Conservation (phyloP, 2,329 filamentous ascomycete genomes). For the Xylariaceae sp. region DNA sequence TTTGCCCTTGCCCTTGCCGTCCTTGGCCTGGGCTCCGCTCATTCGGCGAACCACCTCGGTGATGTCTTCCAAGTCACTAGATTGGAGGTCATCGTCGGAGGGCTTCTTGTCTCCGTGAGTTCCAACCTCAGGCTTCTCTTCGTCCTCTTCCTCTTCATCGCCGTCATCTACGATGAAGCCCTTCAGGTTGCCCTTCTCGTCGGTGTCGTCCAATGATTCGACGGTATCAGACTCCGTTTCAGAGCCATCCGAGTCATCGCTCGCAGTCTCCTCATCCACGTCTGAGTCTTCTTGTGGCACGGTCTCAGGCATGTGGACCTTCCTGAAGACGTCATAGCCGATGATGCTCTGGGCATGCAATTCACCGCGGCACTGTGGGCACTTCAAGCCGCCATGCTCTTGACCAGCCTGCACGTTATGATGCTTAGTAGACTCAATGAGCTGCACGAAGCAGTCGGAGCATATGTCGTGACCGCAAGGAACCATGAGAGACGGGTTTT, state of each 20-base stretch:
- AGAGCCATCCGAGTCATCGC: conserved; percentile 27
- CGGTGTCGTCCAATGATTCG: conserved; percentile 24
- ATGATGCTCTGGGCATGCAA: conserved; percentile 65
- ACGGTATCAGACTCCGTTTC: conserved; percentile 25
- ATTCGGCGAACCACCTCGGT: conserved; percentile 4
- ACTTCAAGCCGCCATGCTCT: conserved; percentile 52
- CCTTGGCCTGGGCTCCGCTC: conserved; percentile 13
- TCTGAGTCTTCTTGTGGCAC: conserved; percentile 23
- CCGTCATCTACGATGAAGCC: conserved; percentile 25
- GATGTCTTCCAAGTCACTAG: conserved; percentile 11
- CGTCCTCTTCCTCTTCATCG: conserved; percentile 26
- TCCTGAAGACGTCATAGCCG: conserved; percentile 65
- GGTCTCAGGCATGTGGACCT: conserved; percentile 57
- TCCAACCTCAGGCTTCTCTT: conserved; percentile 15
- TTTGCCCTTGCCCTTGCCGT: conserved; percentile 7
- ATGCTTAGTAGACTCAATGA: conserved; percentile 53
- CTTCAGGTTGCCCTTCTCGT: conserved; percentile 18
- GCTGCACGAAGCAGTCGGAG: conserved; percentile 63
- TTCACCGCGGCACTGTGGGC: conserved; percentile 65
- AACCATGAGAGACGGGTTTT: conserved; percentile 69
- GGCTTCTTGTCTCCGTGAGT: conserved; percentile 19
- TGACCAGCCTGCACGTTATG: conserved; percentile 51
- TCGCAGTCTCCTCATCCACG: conserved; percentile 26
- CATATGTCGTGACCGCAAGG: conserved; percentile 81
- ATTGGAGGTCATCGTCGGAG: neutral